These are phyloP conservation scores for Aspergillus ruber DNA, from an alignment of 2,329 filamentous ascomycete species.

Conservation along the genomic window DNA sequence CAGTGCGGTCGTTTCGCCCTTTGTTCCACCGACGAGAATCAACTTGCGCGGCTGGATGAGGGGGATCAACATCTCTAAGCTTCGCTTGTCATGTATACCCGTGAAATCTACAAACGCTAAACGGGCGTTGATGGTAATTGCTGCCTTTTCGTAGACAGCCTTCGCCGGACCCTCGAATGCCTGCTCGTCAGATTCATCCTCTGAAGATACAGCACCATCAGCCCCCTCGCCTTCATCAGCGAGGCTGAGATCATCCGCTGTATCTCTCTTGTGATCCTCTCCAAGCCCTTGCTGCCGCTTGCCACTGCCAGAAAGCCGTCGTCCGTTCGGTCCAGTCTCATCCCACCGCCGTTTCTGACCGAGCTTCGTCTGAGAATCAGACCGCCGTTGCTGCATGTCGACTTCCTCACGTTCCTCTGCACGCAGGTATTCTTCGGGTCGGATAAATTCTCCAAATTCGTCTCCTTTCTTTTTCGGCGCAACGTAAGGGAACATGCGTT, in stretches of 20 bases:
- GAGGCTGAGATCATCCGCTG: constrained; percentile 44
- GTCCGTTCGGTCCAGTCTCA: constrained; percentile 50
- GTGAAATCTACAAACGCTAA: constrained; percentile 88
- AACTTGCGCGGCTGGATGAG: constrained; percentile 90
- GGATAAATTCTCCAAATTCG: constrained; percentile 89
- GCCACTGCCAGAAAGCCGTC: constrained; percentile 35
- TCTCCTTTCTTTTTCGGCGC: constrained; percentile 73
- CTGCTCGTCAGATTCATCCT: constrained; percentile 47
- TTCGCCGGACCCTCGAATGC: constrained; percentile 65
- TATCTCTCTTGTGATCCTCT: constrained; percentile 17
- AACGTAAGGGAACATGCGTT: constrained; percentile 85
- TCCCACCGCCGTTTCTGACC: constrained; percentile 96
- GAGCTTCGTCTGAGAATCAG: constrained; percentile 56
- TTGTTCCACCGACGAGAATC: constrained; percentile 77
- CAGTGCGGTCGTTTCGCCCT: constrained; percentile 69
- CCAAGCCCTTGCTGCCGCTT: constrained; percentile 52
- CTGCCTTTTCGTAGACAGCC: constrained; percentile 58
- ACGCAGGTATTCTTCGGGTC: constrained; percentile 86
- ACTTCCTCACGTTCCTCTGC: constrained; percentile 82
- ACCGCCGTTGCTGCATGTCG: constrained; percentile 55
- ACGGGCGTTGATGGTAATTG: constrained; percentile 62
- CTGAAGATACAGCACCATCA: constrained; percentile 50
- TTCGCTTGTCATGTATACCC: constrained; percentile 87
- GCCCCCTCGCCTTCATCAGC: constrained; percentile 52
- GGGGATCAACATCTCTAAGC: constrained; percentile 88